These are phyloP conservation scores for Pythium rishiriense DNA, from an alignment of 352 stramenopile genomes.

Conservation along the genomic window DNA sequence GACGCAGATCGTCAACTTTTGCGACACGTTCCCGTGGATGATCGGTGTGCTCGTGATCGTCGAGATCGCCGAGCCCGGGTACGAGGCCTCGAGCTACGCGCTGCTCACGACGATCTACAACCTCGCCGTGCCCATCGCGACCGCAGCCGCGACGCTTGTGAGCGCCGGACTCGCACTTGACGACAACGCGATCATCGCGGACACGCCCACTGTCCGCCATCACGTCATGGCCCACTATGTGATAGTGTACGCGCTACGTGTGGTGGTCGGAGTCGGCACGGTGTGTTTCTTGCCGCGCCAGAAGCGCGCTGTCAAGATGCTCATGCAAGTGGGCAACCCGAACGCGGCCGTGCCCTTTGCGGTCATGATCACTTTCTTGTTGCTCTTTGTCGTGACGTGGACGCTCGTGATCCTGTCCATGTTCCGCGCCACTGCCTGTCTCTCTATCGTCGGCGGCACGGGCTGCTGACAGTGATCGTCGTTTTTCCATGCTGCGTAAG, in stretches of 20 bases:
- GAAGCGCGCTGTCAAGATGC: slow-evolving; percentile 16
- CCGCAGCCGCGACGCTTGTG: background rate
- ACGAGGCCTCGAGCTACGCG: slow-evolving; percentile 13
- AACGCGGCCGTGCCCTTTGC: slow-evolving; percentile 15
- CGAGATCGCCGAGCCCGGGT: slow-evolving; percentile 11
- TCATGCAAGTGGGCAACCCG: background rate
- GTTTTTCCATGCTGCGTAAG: too few relatives aligned
- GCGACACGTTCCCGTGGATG: slow-evolving; percentile 3
- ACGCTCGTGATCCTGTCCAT: slow-evolving; percentile 14
- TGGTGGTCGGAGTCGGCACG: background rate
- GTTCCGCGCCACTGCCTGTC: slow-evolving; percentile 13
- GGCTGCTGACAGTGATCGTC: slow-evolving; percentile 6
- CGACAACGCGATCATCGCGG: background rate
- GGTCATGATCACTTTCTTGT: background rate
- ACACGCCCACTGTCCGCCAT: slow-evolving; percentile 1
- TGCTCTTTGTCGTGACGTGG: slow-evolving; percentile 7
- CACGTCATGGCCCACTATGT: slow-evolving; percentile 4
- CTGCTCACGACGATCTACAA: slow-evolving; percentile 23
- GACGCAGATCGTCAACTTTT: background rate
- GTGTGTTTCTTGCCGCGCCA: slow-evolving; percentile 15
- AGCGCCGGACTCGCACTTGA: background rate
- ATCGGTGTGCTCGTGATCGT: slow-evolving; percentile 8
- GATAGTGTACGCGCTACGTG: slow-evolving; percentile 7
- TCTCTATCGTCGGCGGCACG: slow-evolving; percentile 11
- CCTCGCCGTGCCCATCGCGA: slow-evolving; percentile 9